Evolutionary conservation across 2,329 filamentous ascomycete genomes (phyloP).

Genomic region (Orbilia blumenaviensis): DNA sequence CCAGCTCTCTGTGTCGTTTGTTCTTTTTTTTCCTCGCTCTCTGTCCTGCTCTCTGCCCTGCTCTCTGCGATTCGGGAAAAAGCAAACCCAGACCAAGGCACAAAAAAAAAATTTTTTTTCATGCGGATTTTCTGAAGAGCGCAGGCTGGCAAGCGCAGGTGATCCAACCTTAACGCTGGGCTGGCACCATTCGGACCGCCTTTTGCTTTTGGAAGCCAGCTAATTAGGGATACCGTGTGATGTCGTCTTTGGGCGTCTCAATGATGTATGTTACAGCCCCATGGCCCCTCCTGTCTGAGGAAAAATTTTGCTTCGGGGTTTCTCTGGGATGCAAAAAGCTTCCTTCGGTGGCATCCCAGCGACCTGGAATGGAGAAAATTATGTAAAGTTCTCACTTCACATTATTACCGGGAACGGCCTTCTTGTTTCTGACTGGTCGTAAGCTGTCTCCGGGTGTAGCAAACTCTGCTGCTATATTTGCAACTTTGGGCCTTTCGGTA

Average conservation of each 20-base stretch:
- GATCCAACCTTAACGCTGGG: constrained; percentile 30
- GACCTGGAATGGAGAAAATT: constrained; percentile 41
- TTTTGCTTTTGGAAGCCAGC: constrained; percentile 29
- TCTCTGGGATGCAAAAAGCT: constrained; percentile 35
- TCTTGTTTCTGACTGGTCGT: constrained; percentile 32
- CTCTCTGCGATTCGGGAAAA: constrained; percentile 35
- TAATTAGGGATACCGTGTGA: constrained; percentile 33
- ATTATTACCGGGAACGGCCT: constrained; percentile 49
- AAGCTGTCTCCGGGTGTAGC: not conserved
- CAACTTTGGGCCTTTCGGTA: constrained; percentile 25
- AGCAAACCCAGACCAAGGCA: constrained; percentile 28
- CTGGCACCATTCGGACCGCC: constrained; percentile 3
- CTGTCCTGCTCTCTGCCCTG: too few relatives aligned
- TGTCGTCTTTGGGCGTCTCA: constrained; percentile 43
- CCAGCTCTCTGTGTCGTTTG: constrained; percentile 25
- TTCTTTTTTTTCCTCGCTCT: constrained; percentile 32
- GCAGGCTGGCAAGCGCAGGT: constrained; percentile 38
- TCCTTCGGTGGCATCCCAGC: constrained; percentile 38
- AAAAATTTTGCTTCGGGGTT: constrained; percentile 41
- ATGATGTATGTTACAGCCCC: constrained; percentile 38
- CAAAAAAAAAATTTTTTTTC: constrained; percentile 42
- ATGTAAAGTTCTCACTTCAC: constrained; percentile 16
- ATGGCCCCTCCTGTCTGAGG: constrained; percentile 1
- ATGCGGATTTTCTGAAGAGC: constrained; percentile 47
- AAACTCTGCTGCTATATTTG: constrained; percentile 44